Evolutionary conservation across 495 filamentous ascomycete genomes (phyloP).

Genomic region (Letharia columbiana): DNA sequence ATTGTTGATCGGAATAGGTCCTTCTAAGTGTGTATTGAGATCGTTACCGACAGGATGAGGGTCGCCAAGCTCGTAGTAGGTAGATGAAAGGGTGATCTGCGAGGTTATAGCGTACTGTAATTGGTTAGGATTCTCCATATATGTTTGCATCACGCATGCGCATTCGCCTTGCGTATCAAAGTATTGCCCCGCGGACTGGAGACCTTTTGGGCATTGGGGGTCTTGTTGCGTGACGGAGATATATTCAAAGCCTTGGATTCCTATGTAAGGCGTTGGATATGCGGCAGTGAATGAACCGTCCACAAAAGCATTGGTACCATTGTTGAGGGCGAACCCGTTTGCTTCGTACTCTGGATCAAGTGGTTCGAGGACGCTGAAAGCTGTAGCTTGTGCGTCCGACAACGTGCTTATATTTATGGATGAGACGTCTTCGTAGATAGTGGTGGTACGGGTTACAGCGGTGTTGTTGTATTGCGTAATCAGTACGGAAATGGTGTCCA

Average conservation of each 20-base stretch:
- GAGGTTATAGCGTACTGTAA: neutral
- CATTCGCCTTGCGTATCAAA: neutral
- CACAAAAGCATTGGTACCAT: neutral
- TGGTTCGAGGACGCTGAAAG: neutral
- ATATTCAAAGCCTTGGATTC: neutral
- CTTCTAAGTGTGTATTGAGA: neutral
- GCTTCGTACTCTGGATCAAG: neutral
- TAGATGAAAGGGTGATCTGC: constrained; percentile 3
- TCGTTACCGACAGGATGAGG: neutral
- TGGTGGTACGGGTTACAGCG: neutral
- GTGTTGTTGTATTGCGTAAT: neutral
- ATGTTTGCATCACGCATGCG: neutral
- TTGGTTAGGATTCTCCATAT: neutral
- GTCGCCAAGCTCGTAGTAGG: neutral
- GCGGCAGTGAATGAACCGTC: neutral
- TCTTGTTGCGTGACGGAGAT: neutral
- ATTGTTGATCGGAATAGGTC: neutral
- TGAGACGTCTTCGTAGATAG: neutral
- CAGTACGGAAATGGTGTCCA: neutral
- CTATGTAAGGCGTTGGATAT: constrained; percentile 1
- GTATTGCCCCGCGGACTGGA: neutral
- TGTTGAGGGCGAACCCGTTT: constrained; percentile 1
- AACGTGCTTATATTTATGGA: neutral
- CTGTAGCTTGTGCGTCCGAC: neutral
- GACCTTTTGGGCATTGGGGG: neutral